Evolutionary conservation across 2,329 filamentous ascomycete genomes (phyloP).

Genomic region (Pseudogymnoascus sp.): DNA sequence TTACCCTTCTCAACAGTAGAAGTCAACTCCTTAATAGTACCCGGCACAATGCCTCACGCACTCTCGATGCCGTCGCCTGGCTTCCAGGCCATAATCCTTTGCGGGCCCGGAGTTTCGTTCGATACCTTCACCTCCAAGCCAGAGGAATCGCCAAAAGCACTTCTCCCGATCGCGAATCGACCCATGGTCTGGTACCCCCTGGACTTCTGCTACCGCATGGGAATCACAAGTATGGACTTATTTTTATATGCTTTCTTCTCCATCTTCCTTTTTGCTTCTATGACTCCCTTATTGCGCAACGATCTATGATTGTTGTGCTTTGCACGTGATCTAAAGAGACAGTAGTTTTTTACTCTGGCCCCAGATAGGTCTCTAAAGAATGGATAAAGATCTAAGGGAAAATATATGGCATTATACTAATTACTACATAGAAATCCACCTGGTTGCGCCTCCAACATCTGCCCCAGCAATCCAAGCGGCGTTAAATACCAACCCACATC

Average conservation of each 20-base stretch:
- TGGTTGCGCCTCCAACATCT: constrained; percentile 57
- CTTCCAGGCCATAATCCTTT: constrained; percentile 76
- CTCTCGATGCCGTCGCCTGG: constrained; percentile 63
- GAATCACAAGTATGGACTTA: constrained; percentile 57
- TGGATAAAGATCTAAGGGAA: not conserved
- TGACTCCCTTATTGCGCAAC: not conserved
- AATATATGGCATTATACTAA: constrained; percentile 7
- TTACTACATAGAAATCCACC: constrained; percentile 44
- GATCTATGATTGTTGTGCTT: not conserved
- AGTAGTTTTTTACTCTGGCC: not conserved
- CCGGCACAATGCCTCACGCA: constrained; percentile 60
- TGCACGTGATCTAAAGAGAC: not conserved
- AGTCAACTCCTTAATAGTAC: not conserved
- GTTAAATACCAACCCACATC: constrained; percentile 67
- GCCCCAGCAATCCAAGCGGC: constrained; percentile 58
- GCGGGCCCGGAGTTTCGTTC: constrained; percentile 73
- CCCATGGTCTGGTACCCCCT: constrained; percentile 88
- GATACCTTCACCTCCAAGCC: constrained; percentile 75
- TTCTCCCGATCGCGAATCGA: constrained; percentile 73
- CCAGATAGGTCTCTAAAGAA: not conserved
- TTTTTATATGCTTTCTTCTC: not conserved
- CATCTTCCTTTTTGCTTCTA: not conserved
- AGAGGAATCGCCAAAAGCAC: constrained; percentile 72
- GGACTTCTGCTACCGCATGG: constrained; percentile 76
- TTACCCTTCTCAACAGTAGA: not conserved